Conservation (phyloP, 768 basidiomycete species). For the Trametes cingulata region DNA sequence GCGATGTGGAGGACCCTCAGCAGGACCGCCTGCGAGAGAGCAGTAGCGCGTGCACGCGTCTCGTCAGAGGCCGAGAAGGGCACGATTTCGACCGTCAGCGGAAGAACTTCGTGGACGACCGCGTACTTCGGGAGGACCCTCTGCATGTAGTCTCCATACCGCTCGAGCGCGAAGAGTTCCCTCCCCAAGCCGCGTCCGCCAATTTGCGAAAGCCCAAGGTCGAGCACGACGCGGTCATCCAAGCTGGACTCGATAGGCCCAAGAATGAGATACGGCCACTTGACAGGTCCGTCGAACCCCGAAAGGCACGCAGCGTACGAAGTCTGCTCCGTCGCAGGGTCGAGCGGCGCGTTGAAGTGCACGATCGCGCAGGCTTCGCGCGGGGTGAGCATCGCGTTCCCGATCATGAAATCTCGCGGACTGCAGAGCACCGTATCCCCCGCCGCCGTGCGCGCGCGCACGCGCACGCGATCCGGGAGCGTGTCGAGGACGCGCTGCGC, state of each 20-base stretch:
- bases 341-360: conserved; percentile 1
- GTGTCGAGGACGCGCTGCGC: conserved; percentile 21
- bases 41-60: conserved; percentile 4
- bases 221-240: conserved; percentile 18
- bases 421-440: conserved; percentile 10
- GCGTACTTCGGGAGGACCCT: conserved; percentile 13
- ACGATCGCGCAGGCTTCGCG: conserved; percentile 15
- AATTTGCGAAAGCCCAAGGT: conserved; percentile 17
- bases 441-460: conserved; percentile 18
- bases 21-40: conserved; percentile 9
- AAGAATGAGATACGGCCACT: conserved; percentile 20
- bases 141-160: conserved; percentile 7
- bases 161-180: conserved; percentile 25
- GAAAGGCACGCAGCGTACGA: background rate
- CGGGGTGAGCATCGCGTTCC: conserved; percentile 2
- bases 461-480: conserved; percentile 13
- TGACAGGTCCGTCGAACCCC: conserved; percentile 11
- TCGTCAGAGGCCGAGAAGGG: background rate
- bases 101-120: background rate
- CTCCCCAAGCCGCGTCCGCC: conserved; percentile 20
- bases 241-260: conserved; percentile 6
- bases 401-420: conserved; percentile 5
- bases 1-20: conserved; percentile 11
- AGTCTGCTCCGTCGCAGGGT: too few species aligned
- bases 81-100: background rate